phyloP scores from a whole-genome alignment of 331 rosid genomes.

The Spiraea crenata region DNA sequence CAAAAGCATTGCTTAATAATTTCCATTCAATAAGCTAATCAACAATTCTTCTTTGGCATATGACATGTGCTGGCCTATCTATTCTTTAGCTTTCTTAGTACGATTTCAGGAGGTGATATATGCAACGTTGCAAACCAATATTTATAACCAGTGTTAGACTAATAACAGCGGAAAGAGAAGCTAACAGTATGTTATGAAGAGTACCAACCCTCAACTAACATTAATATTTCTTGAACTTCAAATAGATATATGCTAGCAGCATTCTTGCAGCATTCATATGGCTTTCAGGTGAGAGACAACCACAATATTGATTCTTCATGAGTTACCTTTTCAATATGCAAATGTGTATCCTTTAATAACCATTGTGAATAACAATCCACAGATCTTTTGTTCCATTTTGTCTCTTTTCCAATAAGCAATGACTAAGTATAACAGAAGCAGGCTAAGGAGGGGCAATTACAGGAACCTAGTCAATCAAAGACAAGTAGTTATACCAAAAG shows the following conservation, averaged over 20 bases:
- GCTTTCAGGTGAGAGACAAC: neutral
- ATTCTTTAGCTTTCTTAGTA: neutral
- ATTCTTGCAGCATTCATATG: neutral
- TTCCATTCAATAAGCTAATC: neutral
- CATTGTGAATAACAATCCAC: neutral
- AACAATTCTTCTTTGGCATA: neutral
- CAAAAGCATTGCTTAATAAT: neutral
- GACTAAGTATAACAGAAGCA: neutral
- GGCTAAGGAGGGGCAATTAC: neutral
- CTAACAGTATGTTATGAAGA: neutral
- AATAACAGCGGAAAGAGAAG: neutral
- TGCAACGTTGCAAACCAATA: neutral
- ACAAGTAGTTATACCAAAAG: neutral
- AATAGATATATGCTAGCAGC: neutral
- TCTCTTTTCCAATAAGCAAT: neutral
- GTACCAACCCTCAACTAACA: neutral
- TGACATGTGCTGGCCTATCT: neutral
- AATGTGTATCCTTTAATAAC: neutral
- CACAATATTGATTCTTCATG: neutral
- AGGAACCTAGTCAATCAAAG: neutral
- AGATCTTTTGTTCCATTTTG: neutral
- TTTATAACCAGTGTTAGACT: neutral
- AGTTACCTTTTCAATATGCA: neutral
- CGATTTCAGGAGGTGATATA: neutral
- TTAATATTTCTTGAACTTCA: neutral